Conservation (phyloP, 495 filamentous ascomycete species). For the Aspergillus nidulans region DNA sequence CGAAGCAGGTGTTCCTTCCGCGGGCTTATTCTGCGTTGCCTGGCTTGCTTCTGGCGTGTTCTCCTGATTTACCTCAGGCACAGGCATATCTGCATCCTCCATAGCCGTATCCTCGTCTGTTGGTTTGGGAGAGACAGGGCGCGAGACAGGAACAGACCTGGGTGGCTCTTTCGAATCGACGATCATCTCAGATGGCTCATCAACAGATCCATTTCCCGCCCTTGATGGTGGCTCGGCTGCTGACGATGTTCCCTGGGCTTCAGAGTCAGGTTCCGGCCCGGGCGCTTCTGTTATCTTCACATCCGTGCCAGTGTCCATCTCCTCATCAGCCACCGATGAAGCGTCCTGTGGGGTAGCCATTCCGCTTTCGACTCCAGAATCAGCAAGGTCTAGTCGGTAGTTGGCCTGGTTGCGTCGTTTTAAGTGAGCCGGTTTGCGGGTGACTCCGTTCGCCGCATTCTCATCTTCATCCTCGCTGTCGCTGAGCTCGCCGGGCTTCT, state of each 20-base stretch:
- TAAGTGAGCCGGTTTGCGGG: conserved; percentile 53
- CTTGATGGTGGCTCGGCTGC: conserved; percentile 21
- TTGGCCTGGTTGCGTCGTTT: conserved; percentile 66
- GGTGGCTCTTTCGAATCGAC: conserved; percentile 40
- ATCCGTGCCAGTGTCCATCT: conserved; percentile 46
- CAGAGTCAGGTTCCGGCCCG: conserved; percentile 40
- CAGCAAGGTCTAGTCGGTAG: conserved; percentile 58
- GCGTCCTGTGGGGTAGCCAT: conserved; percentile 49
- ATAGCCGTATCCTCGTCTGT: conserved; percentile 61
- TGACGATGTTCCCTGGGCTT: conserved; percentile 21
- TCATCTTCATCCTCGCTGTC: conserved; percentile 90
- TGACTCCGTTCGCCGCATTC: conserved; percentile 66
- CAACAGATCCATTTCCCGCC: conserved; percentile 35
- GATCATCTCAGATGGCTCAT: conserved; percentile 36
- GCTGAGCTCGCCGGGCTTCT: conserved; percentile 68
- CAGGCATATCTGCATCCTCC: conserved; percentile 49
- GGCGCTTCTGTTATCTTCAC: conserved; percentile 46
- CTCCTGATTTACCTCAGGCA: conserved; percentile 20
- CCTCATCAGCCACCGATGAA: conserved; percentile 48
- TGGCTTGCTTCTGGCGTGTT: conserved; percentile 15
- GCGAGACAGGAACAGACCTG: conserved; percentile 25
- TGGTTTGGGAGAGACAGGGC: conserved; percentile 42
- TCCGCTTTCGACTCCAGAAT: conserved; percentile 63
- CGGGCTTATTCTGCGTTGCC: conserved; percentile 21
- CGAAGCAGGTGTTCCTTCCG: conserved; percentile 16